A percentile compares a stretch with the other conserved stretches of the same genome.
Evolutionary conservation across 1,284 basidiomycete genomes (phyloP).

Genomic region (Somion occarium): DNA sequence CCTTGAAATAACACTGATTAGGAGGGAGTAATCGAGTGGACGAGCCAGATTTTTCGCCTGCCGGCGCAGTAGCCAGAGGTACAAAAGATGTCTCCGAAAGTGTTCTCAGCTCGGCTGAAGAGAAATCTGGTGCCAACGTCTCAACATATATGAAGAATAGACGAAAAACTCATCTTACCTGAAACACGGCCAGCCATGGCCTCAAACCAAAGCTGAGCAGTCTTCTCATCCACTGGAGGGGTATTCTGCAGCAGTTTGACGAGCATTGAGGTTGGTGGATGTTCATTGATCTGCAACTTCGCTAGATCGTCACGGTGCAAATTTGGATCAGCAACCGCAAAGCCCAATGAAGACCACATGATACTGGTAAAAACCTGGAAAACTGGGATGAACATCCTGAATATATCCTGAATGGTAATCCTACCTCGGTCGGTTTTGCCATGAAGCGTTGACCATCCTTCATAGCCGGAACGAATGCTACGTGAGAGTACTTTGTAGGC

Average conservation of each 20-base stretch:
- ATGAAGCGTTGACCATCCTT: constrained; percentile 46
- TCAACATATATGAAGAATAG: neutral
- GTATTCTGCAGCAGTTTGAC: constrained; percentile 58
- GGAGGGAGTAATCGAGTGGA: constrained; percentile 50
- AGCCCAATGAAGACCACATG: constrained; percentile 75
- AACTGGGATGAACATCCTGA: neutral
- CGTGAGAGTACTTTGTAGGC: constrained; percentile 43
- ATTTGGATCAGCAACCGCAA: constrained; percentile 57
- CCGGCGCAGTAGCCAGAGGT: constrained; percentile 36
- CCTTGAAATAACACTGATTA: constrained; percentile 65
- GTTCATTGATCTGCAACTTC: constrained; percentile 72
- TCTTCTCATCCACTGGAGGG: constrained; percentile 53
- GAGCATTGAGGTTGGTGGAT: constrained; percentile 69
- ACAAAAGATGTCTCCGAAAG: constrained; percentile 54
- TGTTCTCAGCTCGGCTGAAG: constrained; percentile 37
- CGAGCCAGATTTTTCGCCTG: constrained; percentile 23
- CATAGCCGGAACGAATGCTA: constrained; percentile 81
- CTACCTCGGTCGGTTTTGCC: constrained; percentile 66
- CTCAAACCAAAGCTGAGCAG: constrained; percentile 72
- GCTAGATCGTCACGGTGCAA: constrained; percentile 47
- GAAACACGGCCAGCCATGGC: constrained; percentile 73
- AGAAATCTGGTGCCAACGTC: constrained; percentile 40
- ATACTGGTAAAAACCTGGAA: constrained; percentile 68
- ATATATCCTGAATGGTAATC: constrained; percentile 10
- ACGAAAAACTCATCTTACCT: constrained; percentile 35